phyloP scores from a whole-genome alignment of 2,329 filamentous ascomycete species.

The Metarhizium sp. region DNA sequence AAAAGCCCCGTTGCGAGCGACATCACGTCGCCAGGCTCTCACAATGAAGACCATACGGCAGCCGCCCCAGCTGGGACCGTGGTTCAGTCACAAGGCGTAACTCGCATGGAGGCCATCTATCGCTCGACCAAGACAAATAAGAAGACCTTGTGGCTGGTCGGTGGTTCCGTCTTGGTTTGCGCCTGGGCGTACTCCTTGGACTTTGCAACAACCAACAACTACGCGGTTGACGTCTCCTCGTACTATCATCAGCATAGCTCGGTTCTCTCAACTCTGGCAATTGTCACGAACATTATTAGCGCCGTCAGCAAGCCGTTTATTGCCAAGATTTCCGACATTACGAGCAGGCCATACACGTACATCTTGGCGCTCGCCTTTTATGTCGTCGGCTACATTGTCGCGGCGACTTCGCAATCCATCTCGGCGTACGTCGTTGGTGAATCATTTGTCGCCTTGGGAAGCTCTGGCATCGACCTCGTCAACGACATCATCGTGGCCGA shows the following conservation, averaged over 20 bases:
- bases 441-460: constrained; percentile 50
- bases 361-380: constrained; percentile 43
- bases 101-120: constrained; percentile 21
- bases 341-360: constrained; percentile 53
- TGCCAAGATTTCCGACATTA: constrained; percentile 52
- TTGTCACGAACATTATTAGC: constrained; percentile 27
- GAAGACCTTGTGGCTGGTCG: constrained; percentile 17
- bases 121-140: constrained; percentile 16
- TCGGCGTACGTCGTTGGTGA: constrained; percentile 42
- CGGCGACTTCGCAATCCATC: constrained; percentile 43
- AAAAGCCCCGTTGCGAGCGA: background rate
- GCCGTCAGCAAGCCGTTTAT: constrained; percentile 51
- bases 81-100: constrained; percentile 17
- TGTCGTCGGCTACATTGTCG: constrained; percentile 46
- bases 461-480: constrained; percentile 49
- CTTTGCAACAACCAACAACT: constrained; percentile 18
- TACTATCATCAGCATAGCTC: constrained; percentile 19
- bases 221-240: constrained; percentile 19
- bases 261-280: constrained; percentile 17
- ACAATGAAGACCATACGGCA: background rate
- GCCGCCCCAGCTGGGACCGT: constrained; percentile 6
- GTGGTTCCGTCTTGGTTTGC: constrained; percentile 19
- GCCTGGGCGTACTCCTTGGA: constrained; percentile 22
- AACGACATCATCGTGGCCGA: constrained; percentile 57
- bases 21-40: background rate